A percentile compares a stretch with the other conserved stretches of the same genome.
Evolutionary conservation across 371 early-diverging fungal genomes (phyloP).

Genomic region (Mucor saturninus): DNA sequence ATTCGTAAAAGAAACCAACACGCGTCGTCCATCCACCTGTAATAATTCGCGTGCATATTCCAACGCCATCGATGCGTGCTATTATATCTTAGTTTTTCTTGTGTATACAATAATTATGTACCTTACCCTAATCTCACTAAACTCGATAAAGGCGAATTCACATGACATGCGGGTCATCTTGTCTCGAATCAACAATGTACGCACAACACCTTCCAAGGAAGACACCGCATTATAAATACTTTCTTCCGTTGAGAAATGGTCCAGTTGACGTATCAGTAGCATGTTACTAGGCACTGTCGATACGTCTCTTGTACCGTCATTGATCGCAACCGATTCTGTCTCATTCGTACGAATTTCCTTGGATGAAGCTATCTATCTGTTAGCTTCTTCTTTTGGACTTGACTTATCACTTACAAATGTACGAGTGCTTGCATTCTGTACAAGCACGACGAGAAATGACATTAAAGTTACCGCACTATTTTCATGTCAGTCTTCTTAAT

Average conservation of each 20-base stretch:
- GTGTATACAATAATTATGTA: conserved; percentile 25
- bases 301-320: conserved; percentile 60
- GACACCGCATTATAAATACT: conserved; percentile 39
- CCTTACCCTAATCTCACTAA: conserved; percentile 20
- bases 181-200: conserved; percentile 55
- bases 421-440: conserved; percentile 42
- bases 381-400: not conserved
- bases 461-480: conserved; percentile 47
- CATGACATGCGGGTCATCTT: conserved; percentile 59
- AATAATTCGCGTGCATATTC: conserved; percentile 30
- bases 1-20: conserved; percentile 49
- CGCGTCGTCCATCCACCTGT: conserved; percentile 43
- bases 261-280: conserved; percentile 56
- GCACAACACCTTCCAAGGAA: conserved; percentile 34
- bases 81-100: not conserved
- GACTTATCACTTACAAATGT: conserved; percentile 26
- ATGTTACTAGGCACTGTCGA: conserved; percentile 42
- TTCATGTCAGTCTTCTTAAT: too few relatives aligned
- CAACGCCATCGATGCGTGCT: conserved; percentile 41
- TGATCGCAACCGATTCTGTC: conserved; percentile 43
- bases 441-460: conserved; percentile 42
- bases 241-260: conserved; percentile 61
- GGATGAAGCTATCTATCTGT: conserved; percentile 18
- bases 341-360: conserved; percentile 40
- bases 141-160: conserved; percentile 65